phyloP scores from a whole-genome alignment of 257 asterid species.

The Solanum sejunctum region DNA sequence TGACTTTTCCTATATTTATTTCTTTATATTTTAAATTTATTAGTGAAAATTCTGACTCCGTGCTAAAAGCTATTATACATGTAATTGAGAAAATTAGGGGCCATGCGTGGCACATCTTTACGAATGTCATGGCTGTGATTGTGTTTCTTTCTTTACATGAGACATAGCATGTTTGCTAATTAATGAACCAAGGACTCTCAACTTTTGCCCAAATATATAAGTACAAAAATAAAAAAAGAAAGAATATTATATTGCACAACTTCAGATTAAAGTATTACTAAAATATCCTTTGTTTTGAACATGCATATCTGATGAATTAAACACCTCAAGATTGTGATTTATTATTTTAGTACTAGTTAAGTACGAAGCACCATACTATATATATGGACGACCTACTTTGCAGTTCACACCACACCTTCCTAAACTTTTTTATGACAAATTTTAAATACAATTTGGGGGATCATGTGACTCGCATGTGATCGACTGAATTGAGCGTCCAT shows the following conservation, averaged over 20 bases:
- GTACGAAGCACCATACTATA: neutral
- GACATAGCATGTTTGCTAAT: neutral
- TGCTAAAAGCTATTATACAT: neutral
- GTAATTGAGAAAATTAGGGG: neutral
- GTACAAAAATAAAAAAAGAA: neutral
- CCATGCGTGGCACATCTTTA: neutral
- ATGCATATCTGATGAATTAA: neutral
- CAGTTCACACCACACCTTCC: neutral
- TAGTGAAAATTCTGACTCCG: neutral
- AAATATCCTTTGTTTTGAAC: neutral
- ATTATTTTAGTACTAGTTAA: neutral
- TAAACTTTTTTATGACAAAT: neutral
- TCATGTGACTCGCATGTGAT: slow-evolving; percentile 1
- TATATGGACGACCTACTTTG: neutral
- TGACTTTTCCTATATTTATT: neutral
- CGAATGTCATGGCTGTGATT: slow-evolving; percentile 4
- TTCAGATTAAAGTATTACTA: neutral
- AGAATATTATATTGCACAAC: neutral
- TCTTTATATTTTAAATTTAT: neutral
- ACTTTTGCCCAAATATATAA: neutral
- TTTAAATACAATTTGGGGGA: neutral
- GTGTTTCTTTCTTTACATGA: neutral
- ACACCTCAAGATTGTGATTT: slow-evolving; percentile 11
- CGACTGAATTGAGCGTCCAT: neutral
- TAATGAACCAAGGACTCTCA: neutral